phyloP scores from a whole-genome alignment of 768 basidiomycete genomes.

The Sistotremastrum niveocremeum region DNA sequence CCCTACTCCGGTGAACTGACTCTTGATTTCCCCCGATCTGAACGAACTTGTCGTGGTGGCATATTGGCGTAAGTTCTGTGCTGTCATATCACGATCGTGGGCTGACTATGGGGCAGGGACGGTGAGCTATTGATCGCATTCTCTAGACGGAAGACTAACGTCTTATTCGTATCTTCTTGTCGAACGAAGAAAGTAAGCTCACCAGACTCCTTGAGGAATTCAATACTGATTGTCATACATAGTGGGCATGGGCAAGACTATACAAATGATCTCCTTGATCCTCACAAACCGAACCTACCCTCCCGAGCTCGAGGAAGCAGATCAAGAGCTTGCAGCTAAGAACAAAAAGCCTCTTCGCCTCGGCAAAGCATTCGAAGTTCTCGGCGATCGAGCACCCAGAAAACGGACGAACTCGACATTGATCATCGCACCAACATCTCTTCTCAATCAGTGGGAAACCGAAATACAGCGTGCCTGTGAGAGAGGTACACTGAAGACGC shows the following conservation, averaged over 20 bases:
- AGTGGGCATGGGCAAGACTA: slow-evolving; percentile 97
- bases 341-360: slow-evolving; percentile 47
- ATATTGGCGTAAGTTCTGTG: slow-evolving; percentile 64
- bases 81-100: slow-evolving; percentile 2
- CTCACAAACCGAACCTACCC: slow-evolving; percentile 55
- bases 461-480: slow-evolving; percentile 80
- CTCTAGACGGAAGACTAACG: slow-evolving; percentile 3
- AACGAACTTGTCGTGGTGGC: slow-evolving; percentile 67
- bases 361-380: slow-evolving; percentile 18
- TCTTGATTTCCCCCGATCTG: slow-evolving; percentile 70
- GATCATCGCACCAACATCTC: slow-evolving; percentile 84
- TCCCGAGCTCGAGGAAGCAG: slow-evolving; percentile 14
- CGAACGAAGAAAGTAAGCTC: slow-evolving; percentile 35
- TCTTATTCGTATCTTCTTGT: neutral
- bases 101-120: slow-evolving; percentile 15
- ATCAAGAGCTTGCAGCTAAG: slow-evolving; percentile 43
- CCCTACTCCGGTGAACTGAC: slow-evolving; percentile 85
- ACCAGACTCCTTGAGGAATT: too few species aligned
- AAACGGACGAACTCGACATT: slow-evolving; percentile 47
- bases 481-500: slow-evolving; percentile 46
- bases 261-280: slow-evolving; percentile 84
- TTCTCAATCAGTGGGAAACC: slow-evolving; percentile 87
- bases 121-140: slow-evolving; percentile 13
- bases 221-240: neutral
- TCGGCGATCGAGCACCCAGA: slow-evolving; percentile 6